A percentile compares a stretch with the other conserved stretches of the same genome.
Conservation (phyloP, 1,139 yeast species). For the Candida sanyaensis region DNA sequence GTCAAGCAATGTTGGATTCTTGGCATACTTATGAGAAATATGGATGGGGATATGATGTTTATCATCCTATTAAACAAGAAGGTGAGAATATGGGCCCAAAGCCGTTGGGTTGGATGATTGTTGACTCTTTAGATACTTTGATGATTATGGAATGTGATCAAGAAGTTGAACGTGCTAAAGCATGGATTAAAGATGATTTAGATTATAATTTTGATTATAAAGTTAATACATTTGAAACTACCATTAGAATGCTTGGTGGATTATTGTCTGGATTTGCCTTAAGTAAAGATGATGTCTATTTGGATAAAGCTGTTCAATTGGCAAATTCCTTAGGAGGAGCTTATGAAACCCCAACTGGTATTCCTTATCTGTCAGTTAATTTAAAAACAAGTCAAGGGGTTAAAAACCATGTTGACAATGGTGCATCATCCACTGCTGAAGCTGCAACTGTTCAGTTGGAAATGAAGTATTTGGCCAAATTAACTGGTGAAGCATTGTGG, state of each 20-base stretch:
- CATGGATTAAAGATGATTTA: conserved; percentile 68
- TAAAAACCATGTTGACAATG: conserved; percentile 63
- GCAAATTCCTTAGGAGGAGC: conserved; percentile 69
- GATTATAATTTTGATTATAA: conserved; percentile 60
- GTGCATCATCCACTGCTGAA: conserved; percentile 81
- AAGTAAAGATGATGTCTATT: conserved; percentile 66
- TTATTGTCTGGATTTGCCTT: conserved; percentile 78
- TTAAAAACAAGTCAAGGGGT: conserved; percentile 62
- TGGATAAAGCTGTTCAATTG: conserved; percentile 77
- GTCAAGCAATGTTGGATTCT: conserved; percentile 65
- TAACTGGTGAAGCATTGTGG: conserved; percentile 77
- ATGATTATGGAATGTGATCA: conserved; percentile 75
- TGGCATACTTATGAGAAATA: conserved; percentile 78
- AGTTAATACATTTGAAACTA: conserved; percentile 88
- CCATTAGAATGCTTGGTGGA: conserved; percentile 94
- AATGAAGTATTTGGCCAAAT: conserved; percentile 75
- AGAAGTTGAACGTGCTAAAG: conserved; percentile 63
- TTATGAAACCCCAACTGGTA: conserved; percentile 62
- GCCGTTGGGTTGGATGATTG: conserved; percentile 95
- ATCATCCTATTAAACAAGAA: conserved; percentile 51
- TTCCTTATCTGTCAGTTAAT: conserved; percentile 83
- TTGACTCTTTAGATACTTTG: conserved; percentile 85
- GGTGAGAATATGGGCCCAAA: conserved; percentile 80
- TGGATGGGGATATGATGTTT: conserved; percentile 72
- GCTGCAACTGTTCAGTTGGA: conserved; percentile 88